phyloP scores from a whole-genome alignment of 1,284 basidiomycete genomes.

The Ganoderma multipileum region DNA sequence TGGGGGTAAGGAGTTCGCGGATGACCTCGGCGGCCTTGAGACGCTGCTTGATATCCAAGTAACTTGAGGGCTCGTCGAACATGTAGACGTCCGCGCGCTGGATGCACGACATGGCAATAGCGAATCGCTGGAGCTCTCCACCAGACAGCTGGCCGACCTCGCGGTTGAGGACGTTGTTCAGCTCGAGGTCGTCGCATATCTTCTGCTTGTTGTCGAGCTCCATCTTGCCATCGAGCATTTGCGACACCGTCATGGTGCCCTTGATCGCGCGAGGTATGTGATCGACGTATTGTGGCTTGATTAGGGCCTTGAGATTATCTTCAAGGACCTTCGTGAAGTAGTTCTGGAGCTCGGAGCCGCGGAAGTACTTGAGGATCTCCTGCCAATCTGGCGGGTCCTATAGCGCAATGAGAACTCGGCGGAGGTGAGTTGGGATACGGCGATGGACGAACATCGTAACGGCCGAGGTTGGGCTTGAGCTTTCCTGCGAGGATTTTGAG shows the following conservation, averaged over 20 bases:
- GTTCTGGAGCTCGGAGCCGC: constrained; percentile 96
- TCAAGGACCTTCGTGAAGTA: constrained; percentile 99
- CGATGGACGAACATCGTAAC: constrained; percentile 76
- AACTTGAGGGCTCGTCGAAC: constrained; percentile 98
- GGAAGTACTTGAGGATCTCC: constrained; percentile 96
- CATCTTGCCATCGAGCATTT: constrained; percentile 91
- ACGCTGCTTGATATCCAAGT: constrained; percentile 94
- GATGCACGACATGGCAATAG: constrained; percentile 93
- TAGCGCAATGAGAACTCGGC: constrained; percentile 16
- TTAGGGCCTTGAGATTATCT: constrained; percentile 96
- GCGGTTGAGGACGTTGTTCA: constrained; percentile 85
- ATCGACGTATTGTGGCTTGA: constrained; percentile 99
- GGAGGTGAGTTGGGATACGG: constrained; percentile 5
- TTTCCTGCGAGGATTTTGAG: constrained; percentile 96
- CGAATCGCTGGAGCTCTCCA: constrained; percentile 96
- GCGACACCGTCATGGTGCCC: constrained; percentile 81
- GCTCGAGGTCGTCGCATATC: constrained; percentile 86
- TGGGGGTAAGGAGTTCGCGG: constrained; percentile 80
- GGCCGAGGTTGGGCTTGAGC: constrained; percentile 91
- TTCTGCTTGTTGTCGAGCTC: constrained; percentile 85
- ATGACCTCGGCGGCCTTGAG: constrained; percentile 96
- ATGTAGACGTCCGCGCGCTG: constrained; percentile 93
- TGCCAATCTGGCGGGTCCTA: constrained; percentile 97
- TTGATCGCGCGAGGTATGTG: constrained; percentile 97
- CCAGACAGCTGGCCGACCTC: constrained; percentile 89